These are phyloP conservation scores for Trichoderma afroharzianum DNA, from an alignment of 2,329 filamentous ascomycete genomes.

Conservation along the genomic window DNA sequence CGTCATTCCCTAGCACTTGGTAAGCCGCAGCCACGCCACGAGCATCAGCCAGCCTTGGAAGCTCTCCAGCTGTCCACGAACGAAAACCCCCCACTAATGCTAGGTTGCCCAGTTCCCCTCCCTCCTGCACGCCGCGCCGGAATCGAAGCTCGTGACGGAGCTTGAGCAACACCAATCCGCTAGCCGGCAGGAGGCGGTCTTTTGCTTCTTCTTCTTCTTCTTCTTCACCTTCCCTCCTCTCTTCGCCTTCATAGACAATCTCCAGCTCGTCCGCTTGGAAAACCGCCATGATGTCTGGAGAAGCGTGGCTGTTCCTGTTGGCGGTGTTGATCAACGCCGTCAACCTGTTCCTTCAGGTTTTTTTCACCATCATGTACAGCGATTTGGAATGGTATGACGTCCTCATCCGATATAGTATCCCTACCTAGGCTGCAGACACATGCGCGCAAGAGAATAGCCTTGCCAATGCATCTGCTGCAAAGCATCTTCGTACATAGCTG, in stretches of 20 bases:
- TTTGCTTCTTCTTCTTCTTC: not conserved
- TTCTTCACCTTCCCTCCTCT: too few relatives aligned
- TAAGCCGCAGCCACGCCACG: not conserved
- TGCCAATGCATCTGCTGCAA: slow-evolving; percentile 17
- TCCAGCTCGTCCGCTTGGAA: slow-evolving; percentile 24
- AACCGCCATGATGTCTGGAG: slow-evolving; percentile 72
- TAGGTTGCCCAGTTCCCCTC: slow-evolving; percentile 1
- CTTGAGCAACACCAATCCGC: not conserved
- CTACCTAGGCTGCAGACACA: not conserved
- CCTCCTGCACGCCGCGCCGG: slow-evolving; percentile 9
- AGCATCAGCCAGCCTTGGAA: not conserved
- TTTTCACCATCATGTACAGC: slow-evolving; percentile 99
- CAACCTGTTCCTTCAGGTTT: slow-evolving; percentile 99
- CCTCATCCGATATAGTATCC: not conserved
- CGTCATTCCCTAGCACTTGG: not conserved
- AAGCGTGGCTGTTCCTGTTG: slow-evolving; percentile 97
- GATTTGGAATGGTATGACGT: slow-evolving; percentile 90
- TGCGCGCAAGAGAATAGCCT: not conserved
- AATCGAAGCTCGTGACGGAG: slow-evolving; percentile 18
- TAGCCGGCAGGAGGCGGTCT: not conserved
- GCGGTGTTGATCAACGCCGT: slow-evolving; percentile 99
- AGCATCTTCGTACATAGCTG: not conserved
- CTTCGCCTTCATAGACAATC: not conserved
- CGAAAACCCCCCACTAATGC: slow-evolving; percentile 10
- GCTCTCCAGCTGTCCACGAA: not conserved